These are phyloP conservation scores for Amanita rimosa DNA, from an alignment of 768 basidiomycete species.

Conservation along the genomic window DNA sequence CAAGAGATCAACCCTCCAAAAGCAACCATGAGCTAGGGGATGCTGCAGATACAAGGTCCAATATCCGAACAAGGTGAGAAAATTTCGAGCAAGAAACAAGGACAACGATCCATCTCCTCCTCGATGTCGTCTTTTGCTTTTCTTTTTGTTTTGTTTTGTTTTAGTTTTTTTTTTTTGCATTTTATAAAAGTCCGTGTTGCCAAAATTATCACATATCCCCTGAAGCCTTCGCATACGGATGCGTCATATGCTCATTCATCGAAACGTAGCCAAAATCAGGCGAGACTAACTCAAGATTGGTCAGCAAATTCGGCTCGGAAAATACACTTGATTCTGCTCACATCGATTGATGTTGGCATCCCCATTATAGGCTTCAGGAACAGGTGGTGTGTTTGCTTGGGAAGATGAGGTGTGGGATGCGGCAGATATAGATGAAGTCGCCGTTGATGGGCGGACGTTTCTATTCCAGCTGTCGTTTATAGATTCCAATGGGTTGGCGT, in stretches of 20 bases:
- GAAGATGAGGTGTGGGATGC: slow-evolving; percentile 70
- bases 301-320: slow-evolving; percentile 21
- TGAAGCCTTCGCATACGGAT: slow-evolving; percentile 48
- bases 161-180: no score
- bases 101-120: slow-evolving; percentile 7
- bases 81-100: slow-evolving; percentile 5
- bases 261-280: slow-evolving; percentile 79
- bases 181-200: background rate
- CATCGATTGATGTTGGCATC: slow-evolving; percentile 77
- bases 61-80: background rate
- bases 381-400: slow-evolving; percentile 74
- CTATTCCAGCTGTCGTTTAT: slow-evolving; percentile 42
- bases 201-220: slow-evolving; percentile 31
- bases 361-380: slow-evolving; percentile 52
- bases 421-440: slow-evolving; percentile 66
- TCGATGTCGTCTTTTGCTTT: background rate
- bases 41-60: background rate
- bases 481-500: slow-evolving; percentile 29
- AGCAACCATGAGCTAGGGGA: background rate
- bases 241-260: slow-evolving; percentile 68
- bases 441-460: slow-evolving; percentile 61
- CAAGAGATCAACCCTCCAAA: slow-evolving; percentile 1
- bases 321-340: slow-evolving; percentile 32
- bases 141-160: no score
- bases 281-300: slow-evolving; percentile 49